Conservation (phyloP, 805 yeast genomes). For the Candida germanica region DNA sequence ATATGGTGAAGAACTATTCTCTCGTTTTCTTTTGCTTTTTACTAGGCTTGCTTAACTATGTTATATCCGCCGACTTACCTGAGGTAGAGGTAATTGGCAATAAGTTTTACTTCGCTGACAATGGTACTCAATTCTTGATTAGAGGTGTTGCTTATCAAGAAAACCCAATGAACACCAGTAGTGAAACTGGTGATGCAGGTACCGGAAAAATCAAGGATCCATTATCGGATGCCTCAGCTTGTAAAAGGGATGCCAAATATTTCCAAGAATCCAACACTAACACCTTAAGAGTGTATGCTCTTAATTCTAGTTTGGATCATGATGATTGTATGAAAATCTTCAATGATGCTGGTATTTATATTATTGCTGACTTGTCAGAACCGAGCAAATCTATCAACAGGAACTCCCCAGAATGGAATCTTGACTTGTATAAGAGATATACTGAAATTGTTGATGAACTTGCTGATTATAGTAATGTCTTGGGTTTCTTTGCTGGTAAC, state of each 20-base stretch:
- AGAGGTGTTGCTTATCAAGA: constrained; percentile 46
- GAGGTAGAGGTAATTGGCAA: constrained; percentile 41
- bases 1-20: constrained; percentile 7
- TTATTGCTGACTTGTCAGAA: constrained; percentile 51
- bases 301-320: constrained; percentile 36
- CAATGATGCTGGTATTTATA: constrained; percentile 45
- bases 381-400: constrained; percentile 79
- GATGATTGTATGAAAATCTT: constrained; percentile 40
- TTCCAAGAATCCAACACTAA: constrained; percentile 38
- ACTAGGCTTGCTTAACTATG: constrained; percentile 2
- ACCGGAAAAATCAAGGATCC: constrained; percentile 32
- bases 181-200: constrained; percentile 14
- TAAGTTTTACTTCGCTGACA: constrained; percentile 39
- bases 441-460: constrained; percentile 78
- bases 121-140: constrained; percentile 43
- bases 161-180: constrained; percentile 28
- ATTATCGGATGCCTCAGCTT: constrained; percentile 38
- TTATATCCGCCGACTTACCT: constrained; percentile 20
- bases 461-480: constrained; percentile 70
- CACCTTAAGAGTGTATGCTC: constrained; percentile 43
- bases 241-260: constrained; percentile 42
- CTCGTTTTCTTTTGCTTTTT: constrained; percentile 13
- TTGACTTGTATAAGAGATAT: constrained; percentile 70
- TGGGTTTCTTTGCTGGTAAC: constrained; percentile 97
- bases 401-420: constrained; percentile 74